Evolutionary conservation across 306 rosid genomes (phyloP).

Genomic region (Prunus salicina): DNA sequence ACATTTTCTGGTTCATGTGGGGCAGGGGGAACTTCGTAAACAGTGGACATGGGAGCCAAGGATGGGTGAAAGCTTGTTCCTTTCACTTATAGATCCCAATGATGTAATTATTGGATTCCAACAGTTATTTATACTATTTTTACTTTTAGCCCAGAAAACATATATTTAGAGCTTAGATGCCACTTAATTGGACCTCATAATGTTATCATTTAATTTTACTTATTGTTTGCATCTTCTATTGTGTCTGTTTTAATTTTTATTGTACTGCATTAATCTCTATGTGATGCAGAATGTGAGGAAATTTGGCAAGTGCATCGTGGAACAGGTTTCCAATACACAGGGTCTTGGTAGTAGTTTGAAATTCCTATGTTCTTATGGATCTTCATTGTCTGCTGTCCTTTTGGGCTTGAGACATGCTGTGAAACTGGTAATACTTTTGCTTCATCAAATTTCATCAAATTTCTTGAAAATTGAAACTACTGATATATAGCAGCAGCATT

Average conservation of each 20-base stretch:
- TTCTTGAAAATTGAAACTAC: constrained; percentile 11
- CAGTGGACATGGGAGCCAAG: constrained; percentile 94
- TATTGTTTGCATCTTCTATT: not conserved
- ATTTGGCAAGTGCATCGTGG: constrained; percentile 85
- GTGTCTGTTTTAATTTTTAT: not conserved
- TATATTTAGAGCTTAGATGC: not conserved
- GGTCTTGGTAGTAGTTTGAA: constrained; percentile 85
- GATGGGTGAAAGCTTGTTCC: constrained; percentile 91
- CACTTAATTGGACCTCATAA: not conserved
- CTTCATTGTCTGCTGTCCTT: constrained; percentile 53
- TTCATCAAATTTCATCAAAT: not conserved
- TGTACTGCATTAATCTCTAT: constrained; percentile 3
- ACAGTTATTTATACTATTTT: not conserved
- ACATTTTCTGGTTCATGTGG: constrained; percentile 69
- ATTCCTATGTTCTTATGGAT: constrained; percentile 69
- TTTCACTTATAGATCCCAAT: constrained; percentile 78
- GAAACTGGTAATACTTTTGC: constrained; percentile 62
- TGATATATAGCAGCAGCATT: constrained; percentile 9
- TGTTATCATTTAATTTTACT: not conserved
- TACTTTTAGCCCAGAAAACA: not conserved
- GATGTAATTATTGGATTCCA: constrained; percentile 44
- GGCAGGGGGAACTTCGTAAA: constrained; percentile 63
- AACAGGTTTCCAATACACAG: constrained; percentile 71
- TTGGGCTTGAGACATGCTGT: constrained; percentile 86
- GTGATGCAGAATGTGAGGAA: constrained; percentile 68